Evolutionary conservation across 805 yeast genomes (phyloP).

Genomic region (Metschnikowia proteae): DNA sequence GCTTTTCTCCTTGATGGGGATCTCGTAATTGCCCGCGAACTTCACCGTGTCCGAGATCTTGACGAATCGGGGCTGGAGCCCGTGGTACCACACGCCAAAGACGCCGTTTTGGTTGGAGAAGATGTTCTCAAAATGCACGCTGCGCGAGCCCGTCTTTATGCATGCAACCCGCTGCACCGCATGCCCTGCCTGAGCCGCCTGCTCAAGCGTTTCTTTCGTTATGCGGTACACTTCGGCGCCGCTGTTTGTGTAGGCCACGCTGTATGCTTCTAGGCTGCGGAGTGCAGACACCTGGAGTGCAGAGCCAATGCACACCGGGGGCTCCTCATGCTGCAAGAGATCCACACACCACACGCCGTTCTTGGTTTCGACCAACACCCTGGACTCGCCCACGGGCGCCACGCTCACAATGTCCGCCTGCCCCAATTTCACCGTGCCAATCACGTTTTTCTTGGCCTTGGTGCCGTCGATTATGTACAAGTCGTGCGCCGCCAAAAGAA

Average conservation of each 20-base stretch:
- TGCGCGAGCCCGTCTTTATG: not conserved
- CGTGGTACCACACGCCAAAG: conserved; percentile 40
- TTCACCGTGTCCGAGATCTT: conserved; percentile 14
- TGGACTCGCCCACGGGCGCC: not conserved
- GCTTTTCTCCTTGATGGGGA: conserved; percentile 8
- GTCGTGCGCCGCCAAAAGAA: conserved; percentile 26
- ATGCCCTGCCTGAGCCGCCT: not conserved
- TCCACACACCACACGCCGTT: conserved; percentile 5
- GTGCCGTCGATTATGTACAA: conserved; percentile 28
- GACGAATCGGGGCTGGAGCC: conserved; percentile 26
- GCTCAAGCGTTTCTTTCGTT: conserved; percentile 8
- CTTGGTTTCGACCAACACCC: not conserved
- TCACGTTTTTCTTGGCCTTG: conserved; percentile 22
- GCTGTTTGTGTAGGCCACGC: conserved; percentile 27
- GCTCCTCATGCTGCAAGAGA: not conserved
- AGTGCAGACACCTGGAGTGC: not conserved
- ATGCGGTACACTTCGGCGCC: conserved; percentile 30
- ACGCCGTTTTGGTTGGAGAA: conserved; percentile 32
- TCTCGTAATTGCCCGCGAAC: conserved; percentile 15
- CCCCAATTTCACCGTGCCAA: conserved; percentile 21
- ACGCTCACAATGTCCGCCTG: conserved; percentile 22
- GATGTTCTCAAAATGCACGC: conserved; percentile 20
- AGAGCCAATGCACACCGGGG: not conserved
- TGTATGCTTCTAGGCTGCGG: conserved; percentile 6
- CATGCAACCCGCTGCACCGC: not conserved